Base-by-base conservation (phyloP, 768 basidiomycete genomes). In the Panellus pusillus region DNA sequence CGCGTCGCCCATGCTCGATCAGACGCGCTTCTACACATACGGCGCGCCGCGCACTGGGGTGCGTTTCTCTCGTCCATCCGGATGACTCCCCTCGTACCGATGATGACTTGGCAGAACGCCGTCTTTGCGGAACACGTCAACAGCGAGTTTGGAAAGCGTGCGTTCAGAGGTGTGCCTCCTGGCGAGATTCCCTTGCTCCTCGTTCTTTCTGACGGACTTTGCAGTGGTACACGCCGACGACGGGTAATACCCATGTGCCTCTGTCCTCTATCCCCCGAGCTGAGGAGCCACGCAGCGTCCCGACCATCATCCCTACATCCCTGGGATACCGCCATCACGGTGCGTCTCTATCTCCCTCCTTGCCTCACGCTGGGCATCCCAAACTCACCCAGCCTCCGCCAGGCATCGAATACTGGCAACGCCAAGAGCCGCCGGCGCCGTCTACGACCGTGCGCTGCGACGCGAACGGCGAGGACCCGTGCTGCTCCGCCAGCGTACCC, bases 311-410 rank as follows among this genome's bases (percentile, higher is more conserved):
- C 28, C 76, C 80, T 0, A 73, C 58, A 4, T 61, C 60, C 2
- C 55, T 81, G 9, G 80, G 80, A 6, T 83, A 82, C 63, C 74
- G 73, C 49, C 81, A 83, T 51, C 80, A 82, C 53, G 80, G 81
- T 76, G 48, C 35, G 62, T 46, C 13, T 13, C n/a, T n/a, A n/a
- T n/a, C 12, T 4, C 3, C 31, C 39, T 47, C 27, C 32, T 17
- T 2, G 9, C 35, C 42, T 27, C 24, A 13, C 38, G 1, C 48
- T 36, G 9, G 17, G 15, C 24, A 9, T 11, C n/a, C 28, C 3
- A 4, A 31, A 17, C 28, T 31, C 17, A 35, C 24, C 11, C 37
- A 8, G 9, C 7, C 32, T 11, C 32, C 11, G 3, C 13, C 44
- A 80, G 79, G 79, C 0, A 63, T 79, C 44, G 79, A 81, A 61